Percentiles rank a stretch among this genome's conserved stretches.
Conservation (phyloP, 176 grass and related monocot species). For the Oryza coarctata region DNA sequence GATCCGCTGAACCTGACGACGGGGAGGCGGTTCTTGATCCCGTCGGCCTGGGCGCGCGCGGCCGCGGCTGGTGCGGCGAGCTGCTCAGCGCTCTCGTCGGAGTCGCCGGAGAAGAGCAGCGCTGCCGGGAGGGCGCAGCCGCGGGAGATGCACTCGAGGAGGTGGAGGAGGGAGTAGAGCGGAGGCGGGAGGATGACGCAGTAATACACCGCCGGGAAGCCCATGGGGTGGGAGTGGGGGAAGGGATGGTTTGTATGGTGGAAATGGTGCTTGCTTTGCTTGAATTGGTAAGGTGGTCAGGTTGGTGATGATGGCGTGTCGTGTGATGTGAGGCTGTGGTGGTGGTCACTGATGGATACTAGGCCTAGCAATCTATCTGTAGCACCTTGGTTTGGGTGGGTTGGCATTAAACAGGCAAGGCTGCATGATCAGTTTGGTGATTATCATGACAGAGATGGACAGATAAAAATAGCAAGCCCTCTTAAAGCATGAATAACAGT, state of each 20-base stretch:
- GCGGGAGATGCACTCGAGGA: constrained; percentile 14
- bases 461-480: not conserved
- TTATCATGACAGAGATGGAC: not conserved
- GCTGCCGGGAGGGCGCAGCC: not conserved
- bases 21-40: constrained; percentile 24
- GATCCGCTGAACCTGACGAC: constrained; percentile 1
- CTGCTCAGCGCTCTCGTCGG: not conserved
- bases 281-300: not conserved
- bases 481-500: too few relatives aligned
- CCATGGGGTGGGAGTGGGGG: not conserved
- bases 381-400: too few relatives aligned
- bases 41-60: not conserved
- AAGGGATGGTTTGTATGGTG: not conserved
- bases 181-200: constrained; percentile 30
- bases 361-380: too few relatives aligned
- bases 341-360: too few relatives aligned
- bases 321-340: too few relatives aligned
- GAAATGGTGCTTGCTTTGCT: not conserved
- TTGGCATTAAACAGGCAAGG: not conserved
- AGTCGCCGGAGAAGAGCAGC: not conserved
- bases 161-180: constrained; percentile 20
- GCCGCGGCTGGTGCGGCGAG: not conserved
- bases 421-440: not conserved
- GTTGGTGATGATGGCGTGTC: too few relatives aligned
- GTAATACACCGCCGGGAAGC: constrained; percentile 30